Evolutionary conservation across 441 rosid genomes (phyloP).

Genomic region (Daphne laureola): DNA sequence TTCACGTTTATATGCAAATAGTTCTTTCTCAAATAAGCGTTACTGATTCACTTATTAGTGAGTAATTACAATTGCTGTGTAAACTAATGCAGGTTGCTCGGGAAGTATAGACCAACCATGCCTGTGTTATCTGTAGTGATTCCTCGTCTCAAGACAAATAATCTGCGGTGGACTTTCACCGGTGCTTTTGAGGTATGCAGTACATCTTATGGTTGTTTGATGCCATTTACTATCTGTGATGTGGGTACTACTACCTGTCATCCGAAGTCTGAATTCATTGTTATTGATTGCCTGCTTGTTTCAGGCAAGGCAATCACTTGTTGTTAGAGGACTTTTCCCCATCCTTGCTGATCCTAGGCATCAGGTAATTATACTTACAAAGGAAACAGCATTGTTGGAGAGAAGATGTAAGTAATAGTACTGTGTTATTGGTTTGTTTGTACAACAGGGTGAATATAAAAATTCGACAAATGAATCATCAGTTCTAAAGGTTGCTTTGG

Average conservation of each 20-base stretch:
- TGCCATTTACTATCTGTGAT: neutral
- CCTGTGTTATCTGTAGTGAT: constrained; percentile 64
- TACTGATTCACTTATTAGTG: constrained; percentile 1
- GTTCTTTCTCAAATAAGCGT: neutral
- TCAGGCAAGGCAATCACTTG: constrained; percentile 49
- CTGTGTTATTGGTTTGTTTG: constrained; percentile 10
- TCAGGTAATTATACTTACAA: too few species aligned
- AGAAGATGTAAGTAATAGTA: too few species aligned
- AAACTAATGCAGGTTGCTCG: constrained; percentile 35
- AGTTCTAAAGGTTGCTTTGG: constrained; percentile 37
- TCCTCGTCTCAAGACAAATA: constrained; percentile 57
- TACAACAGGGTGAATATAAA: constrained; percentile 33
- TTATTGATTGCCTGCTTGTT: neutral
- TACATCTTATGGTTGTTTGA: neutral
- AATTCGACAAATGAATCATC: constrained; percentile 28
- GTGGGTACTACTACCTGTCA: neutral
- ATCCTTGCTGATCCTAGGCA: constrained; percentile 46
- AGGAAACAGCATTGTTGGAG: too few species aligned
- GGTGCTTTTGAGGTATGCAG: constrained; percentile 57
- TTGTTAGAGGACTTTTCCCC: constrained; percentile 47
- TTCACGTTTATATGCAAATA: neutral
- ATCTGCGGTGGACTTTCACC: constrained; percentile 50
- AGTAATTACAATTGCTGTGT: neutral
- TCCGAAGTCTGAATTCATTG: neutral
- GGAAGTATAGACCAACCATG: constrained; percentile 69